Conservation (phyloP, 305 asterid genomes). For the Striga hermonthica region DNA sequence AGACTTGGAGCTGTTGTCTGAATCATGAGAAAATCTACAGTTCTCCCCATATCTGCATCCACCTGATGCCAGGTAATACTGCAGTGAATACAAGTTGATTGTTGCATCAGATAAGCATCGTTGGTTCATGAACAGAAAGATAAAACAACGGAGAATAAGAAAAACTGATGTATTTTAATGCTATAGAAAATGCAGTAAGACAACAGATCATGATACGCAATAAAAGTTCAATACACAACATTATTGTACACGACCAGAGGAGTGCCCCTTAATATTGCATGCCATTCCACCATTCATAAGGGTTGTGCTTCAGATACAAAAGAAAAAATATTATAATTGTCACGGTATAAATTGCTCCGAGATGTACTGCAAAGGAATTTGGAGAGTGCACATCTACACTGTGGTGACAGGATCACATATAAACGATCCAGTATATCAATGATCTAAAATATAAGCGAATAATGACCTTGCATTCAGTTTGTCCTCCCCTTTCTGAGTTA, state of each 20-base stretch:
- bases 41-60: conserved; percentile 93
- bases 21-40: conserved; percentile 73
- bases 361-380: no score
- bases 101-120: conserved; percentile 27
- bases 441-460: conserved; percentile 1
- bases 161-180: neutral
- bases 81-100: conserved; percentile 39
- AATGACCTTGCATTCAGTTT: conserved; percentile 53
- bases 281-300: neutral
- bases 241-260: neutral
- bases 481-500: conserved; percentile 43
- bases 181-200: conserved; percentile 9
- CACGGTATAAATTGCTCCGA: neutral
- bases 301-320: conserved; percentile 6
- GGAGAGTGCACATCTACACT: no score
- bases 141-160: neutral
- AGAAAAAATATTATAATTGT: neutral
- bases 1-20: conserved; percentile 45
- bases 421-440: neutral
- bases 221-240: neutral
- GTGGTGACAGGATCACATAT: neutral
- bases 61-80: conserved; percentile 77
- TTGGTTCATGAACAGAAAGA: conserved; percentile 1
- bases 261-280: neutral
- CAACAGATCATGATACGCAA: conserved; percentile 7